phyloP scores from a whole-genome alignment of 352 stramenopile genomes.

The Phytophthora ohioensis region DNA sequence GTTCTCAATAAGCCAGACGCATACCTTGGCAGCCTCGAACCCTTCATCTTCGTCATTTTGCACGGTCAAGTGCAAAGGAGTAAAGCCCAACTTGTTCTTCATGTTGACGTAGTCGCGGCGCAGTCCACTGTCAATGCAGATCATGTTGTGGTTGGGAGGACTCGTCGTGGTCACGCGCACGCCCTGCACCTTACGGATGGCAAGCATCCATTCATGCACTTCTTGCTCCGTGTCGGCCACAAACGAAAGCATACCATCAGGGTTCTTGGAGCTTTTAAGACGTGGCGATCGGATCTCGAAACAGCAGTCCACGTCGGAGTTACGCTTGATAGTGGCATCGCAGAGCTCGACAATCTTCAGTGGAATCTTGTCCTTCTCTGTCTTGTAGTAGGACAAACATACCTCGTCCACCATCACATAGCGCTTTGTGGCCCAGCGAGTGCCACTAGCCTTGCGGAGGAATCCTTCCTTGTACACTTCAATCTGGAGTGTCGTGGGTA shows the following conservation, averaged over 20 bases:
- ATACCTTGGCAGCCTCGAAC: constrained; percentile 89
- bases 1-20: constrained; percentile 90
- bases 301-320: constrained; percentile 86
- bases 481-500: constrained; percentile 76
- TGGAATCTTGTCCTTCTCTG: constrained; percentile 83
- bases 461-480: constrained; percentile 87
- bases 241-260: constrained; percentile 85
- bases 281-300: constrained; percentile 88
- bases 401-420: constrained; percentile 90
- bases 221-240: constrained; percentile 85
- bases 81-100: constrained; percentile 89
- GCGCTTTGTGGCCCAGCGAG: constrained; percentile 85
- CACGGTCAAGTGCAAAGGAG: constrained; percentile 78
- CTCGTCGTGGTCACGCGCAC: constrained; percentile 79
- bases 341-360: constrained; percentile 87
- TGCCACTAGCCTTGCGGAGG: constrained; percentile 83
- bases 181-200: constrained; percentile 85
- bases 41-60: constrained; percentile 92
- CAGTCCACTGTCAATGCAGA: constrained; percentile 85
- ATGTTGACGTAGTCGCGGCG: constrained; percentile 89
- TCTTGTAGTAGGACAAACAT: constrained; percentile 90
- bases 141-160: constrained; percentile 89
- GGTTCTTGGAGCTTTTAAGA: constrained; percentile 87
- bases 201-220: constrained; percentile 89
- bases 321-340: constrained; percentile 82